These are phyloP conservation scores for Neofusicoccum laricinum DNA, from an alignment of 2,329 filamentous ascomycete genomes.

Conservation along the genomic window DNA sequence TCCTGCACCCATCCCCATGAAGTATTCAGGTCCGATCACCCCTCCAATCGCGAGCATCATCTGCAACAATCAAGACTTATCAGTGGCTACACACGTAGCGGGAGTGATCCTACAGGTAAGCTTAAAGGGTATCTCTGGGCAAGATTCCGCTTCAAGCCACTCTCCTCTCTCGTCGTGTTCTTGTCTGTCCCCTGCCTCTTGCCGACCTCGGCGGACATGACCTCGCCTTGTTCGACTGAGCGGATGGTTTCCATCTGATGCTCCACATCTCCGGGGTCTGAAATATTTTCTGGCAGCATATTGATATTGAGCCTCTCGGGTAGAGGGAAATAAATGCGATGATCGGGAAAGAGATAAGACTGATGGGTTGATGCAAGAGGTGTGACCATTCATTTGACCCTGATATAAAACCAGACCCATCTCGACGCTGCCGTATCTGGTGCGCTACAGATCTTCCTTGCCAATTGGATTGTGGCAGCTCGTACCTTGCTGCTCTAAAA, in stretches of 20 bases:
- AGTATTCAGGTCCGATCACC: neutral
- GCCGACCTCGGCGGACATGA: neutral
- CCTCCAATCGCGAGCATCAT: neutral
- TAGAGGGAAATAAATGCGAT: no score
- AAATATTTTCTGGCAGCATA: no score
- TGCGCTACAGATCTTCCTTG: no score
- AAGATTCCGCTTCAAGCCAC: neutral
- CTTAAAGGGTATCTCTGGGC: neutral
- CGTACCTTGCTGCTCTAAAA: neutral
- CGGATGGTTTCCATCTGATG: neutral
- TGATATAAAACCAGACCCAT: no score
- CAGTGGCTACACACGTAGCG: neutral
- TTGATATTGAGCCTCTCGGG: no score
- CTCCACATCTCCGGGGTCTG: no score
- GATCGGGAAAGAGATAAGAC: no score
- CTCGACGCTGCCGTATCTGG: no score
- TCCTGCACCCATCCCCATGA: neutral
- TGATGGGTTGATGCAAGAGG: no score
- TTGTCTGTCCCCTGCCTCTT: neutral
- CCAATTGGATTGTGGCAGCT: no score
- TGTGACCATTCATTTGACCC: no score
- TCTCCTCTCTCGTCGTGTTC: neutral
- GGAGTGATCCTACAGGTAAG: rapidly evolving
- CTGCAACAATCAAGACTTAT: neutral
- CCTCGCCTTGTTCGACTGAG: neutral